Evolutionary conservation across 75 land plant species (phyloP).

Genomic region (Ceratopteris richardii): DNA sequence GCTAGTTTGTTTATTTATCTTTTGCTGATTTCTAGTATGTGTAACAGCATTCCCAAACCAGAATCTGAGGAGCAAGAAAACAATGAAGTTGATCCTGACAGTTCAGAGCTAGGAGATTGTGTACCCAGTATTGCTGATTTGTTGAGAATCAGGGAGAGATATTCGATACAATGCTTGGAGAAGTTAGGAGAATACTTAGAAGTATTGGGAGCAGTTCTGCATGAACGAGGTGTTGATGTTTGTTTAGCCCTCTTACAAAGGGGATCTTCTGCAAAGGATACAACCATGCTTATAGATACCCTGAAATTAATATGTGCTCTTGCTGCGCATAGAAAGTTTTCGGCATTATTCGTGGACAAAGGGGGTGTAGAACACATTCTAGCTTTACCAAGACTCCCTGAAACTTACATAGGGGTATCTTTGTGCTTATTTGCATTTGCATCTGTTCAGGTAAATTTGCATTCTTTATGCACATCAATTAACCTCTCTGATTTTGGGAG

Average conservation of each 20-base stretch:
- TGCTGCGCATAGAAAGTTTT: slow-evolving; percentile 91
- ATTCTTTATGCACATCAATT: too few species aligned
- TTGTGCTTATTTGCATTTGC: slow-evolving; percentile 91
- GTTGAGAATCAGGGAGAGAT: slow-evolving; percentile 56
- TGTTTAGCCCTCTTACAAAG: slow-evolving; percentile 77
- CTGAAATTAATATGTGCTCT: slow-evolving; percentile 81
- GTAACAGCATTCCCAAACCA: too few species aligned
- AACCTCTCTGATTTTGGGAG: too few species aligned
- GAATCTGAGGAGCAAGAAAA: slow-evolving; percentile 9
- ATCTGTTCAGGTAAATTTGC: slow-evolving; percentile 69
- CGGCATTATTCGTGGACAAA: slow-evolving; percentile 89
- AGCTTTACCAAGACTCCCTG: slow-evolving; percentile 56
- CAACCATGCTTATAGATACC: slow-evolving; percentile 58
- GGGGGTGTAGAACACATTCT: slow-evolving; percentile 89
- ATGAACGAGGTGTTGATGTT: slow-evolving; percentile 96
- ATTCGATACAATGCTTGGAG: slow-evolving; percentile 84
- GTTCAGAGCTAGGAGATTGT: slow-evolving; percentile 24
- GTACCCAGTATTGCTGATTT: slow-evolving; percentile 45
- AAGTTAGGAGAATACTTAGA: slow-evolving; percentile 89
- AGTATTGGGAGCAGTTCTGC: slow-evolving; percentile 86
- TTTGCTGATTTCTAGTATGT: too few species aligned
- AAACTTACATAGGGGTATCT: slow-evolving; percentile 77
- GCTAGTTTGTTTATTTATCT: too few species aligned
- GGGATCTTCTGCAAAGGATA: slow-evolving; percentile 27
- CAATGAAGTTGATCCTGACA: slow-evolving; percentile 35